phyloP scores from a whole-genome alignment of 352 stramenopile species.

The Globisporangium paroecandrum region DNA sequence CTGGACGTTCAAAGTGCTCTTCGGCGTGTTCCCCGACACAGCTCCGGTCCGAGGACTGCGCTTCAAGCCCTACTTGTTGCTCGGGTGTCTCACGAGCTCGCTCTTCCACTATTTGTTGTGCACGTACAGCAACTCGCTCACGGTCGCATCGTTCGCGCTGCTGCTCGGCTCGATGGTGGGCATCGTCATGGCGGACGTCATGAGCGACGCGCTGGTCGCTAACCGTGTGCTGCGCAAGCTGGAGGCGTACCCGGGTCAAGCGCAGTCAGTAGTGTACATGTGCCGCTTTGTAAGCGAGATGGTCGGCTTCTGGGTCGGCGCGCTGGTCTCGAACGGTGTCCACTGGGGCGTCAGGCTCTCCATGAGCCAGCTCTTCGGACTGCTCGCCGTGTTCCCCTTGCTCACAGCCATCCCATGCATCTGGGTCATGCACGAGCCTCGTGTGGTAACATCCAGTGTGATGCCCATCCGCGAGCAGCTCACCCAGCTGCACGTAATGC shows the following conservation, averaged over 20 bases:
- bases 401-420: slow-evolving; percentile 55
- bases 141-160: slow-evolving; percentile 59
- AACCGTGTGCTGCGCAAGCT: slow-evolving; percentile 50
- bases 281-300: slow-evolving; percentile 79
- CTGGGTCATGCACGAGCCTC: slow-evolving; percentile 53
- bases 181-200: slow-evolving; percentile 81
- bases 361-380: slow-evolving; percentile 61
- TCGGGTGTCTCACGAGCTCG: slow-evolving; percentile 57
- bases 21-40: slow-evolving; percentile 63
- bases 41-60: slow-evolving; percentile 50
- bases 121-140: slow-evolving; percentile 31
- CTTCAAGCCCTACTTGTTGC: slow-evolving; percentile 77
- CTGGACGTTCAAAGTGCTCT: slow-evolving; percentile 80
- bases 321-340: slow-evolving; percentile 51
- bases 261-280: slow-evolving; percentile 73
- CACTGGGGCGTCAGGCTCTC: slow-evolving; percentile 54
- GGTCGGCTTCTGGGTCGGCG: slow-evolving; percentile 66
- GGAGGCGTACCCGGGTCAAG: slow-evolving; percentile 33
- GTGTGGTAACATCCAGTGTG: slow-evolving; percentile 13
- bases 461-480: slow-evolving; percentile 34
- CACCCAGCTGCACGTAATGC: slow-evolving; percentile 50
- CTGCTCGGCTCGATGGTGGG: slow-evolving; percentile 67
- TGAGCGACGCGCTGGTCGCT: slow-evolving; percentile 70
- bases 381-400: slow-evolving; percentile 58
- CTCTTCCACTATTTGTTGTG: slow-evolving; percentile 54